phyloP scores from a whole-genome alignment of 306 rosid species.

The Fragaria nilgerrensis region DNA sequence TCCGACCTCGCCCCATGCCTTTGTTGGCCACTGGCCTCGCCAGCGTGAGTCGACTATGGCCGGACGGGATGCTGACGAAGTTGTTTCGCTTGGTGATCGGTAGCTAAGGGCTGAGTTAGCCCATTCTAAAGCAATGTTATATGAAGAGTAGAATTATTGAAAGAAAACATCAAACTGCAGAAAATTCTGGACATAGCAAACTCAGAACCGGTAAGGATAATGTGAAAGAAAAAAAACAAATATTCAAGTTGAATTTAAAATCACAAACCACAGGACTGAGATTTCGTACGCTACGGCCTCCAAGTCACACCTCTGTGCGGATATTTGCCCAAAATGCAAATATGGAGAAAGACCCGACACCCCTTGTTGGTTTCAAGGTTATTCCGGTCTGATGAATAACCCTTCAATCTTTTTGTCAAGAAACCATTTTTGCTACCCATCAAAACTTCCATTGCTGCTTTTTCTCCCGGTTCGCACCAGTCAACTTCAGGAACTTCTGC shows the following conservation, averaged over 20 bases:
- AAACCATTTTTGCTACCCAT: conserved; percentile 83
- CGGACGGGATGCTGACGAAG: too few species aligned
- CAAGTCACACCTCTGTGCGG: conserved; percentile 90
- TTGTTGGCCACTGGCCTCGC: too few species aligned
- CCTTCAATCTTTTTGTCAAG: conserved; percentile 77
- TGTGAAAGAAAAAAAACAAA: background rate
- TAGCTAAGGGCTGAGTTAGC: too few species aligned
- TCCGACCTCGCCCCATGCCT: too few species aligned
- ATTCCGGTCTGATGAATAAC: conserved; percentile 60
- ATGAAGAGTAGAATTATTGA: background rate
- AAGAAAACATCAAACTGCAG: background rate
- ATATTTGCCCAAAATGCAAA: conserved; percentile 91
- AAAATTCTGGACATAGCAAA: background rate
- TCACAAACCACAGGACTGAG: conserved; percentile 60
- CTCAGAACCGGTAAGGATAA: background rate
- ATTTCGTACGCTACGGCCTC: conserved; percentile 61
- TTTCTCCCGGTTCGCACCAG: conserved; percentile 93
- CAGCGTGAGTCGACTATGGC: too few species aligned
- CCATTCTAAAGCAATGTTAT: background rate
- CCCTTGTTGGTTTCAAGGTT: conserved; percentile 66
- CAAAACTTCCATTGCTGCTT: conserved; percentile 77
- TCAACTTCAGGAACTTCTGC: conserved; percentile 85
- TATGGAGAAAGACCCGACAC: conserved; percentile 92
- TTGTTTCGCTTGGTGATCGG: too few species aligned
- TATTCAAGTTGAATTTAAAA: background rate